Conservation (phyloP, 306 rosid genomes). For the Fagus crenata region DNA sequence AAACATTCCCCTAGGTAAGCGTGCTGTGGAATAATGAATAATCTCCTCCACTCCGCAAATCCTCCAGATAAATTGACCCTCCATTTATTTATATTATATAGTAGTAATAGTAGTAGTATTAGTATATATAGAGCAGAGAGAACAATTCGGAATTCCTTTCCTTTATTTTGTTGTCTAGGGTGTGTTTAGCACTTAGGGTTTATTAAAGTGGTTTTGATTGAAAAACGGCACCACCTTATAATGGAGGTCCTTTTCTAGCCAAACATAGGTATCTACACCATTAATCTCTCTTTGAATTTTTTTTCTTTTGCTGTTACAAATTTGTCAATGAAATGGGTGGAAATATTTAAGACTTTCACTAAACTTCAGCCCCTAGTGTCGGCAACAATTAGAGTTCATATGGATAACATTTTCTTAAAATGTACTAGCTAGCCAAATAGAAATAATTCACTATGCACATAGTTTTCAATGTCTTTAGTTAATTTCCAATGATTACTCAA, state of each 20-base stretch:
- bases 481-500: too few relatives aligned
- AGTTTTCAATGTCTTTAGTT: too few relatives aligned
- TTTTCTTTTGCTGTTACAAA: conserved; percentile 12
- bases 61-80: conserved; percentile 27
- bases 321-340: conserved; percentile 17
- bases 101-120: background rate
- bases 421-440: background rate
- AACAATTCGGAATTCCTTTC: background rate
- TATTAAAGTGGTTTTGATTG: background rate
- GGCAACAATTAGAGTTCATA: background rate
- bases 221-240: conserved; percentile 17
- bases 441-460: too few relatives aligned
- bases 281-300: background rate
- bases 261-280: conserved; percentile 25
- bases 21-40: conserved; percentile 43
- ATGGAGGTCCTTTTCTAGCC: conserved; percentile 31
- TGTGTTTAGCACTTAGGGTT: conserved; percentile 24
- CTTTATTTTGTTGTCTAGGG: conserved; percentile 22
- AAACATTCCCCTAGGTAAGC: conserved; percentile 66
- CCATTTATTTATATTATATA: conserved; percentile 5
- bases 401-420: background rate
- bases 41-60: conserved; percentile 42
- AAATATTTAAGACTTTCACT: background rate
- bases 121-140: background rate
- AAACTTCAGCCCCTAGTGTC: background rate